Conservation (phyloP, 805 yeast genomes). For the Lipomyces anomalus region DNA sequence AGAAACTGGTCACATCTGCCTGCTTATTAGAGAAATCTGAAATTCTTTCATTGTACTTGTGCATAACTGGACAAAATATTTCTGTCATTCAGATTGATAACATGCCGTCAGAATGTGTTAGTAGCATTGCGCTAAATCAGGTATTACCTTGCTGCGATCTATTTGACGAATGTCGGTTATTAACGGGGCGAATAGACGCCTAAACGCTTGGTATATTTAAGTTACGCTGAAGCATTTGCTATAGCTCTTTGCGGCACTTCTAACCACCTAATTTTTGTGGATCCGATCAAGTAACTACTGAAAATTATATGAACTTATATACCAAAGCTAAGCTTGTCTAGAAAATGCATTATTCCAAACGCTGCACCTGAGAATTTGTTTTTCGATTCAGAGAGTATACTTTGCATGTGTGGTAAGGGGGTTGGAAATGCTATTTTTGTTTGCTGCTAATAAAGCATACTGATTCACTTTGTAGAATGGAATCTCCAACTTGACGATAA, state of each 20-base stretch:
- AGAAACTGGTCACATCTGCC: too few species aligned
- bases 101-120: too few species aligned
- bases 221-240: constrained; percentile 9
- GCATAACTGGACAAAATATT: too few species aligned
- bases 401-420: constrained; percentile 8
- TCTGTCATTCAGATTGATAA: too few species aligned
- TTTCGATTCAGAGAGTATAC: constrained; percentile 2
- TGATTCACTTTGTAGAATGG: constrained; percentile 15
- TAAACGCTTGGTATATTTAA: constrained; percentile 6
- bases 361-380: background rate
- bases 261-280: constrained; percentile 7
- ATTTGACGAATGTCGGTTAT: too few species aligned
- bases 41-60: too few species aligned
- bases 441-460: background rate
- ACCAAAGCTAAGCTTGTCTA: background rate
- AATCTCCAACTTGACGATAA: constrained; percentile 1
- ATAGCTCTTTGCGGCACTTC: background rate
- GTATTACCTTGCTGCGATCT: too few species aligned
- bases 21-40: too few species aligned
- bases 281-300: constrained; percentile 1
- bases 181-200: too few species aligned
- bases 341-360: constrained; percentile 4
- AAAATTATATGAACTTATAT: background rate
- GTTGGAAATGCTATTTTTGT: background rate
- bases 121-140: too few species aligned